These are phyloP conservation scores for Citrus sp. DNA, from an alignment of 345 rosid genomes.

Conservation along the genomic window DNA sequence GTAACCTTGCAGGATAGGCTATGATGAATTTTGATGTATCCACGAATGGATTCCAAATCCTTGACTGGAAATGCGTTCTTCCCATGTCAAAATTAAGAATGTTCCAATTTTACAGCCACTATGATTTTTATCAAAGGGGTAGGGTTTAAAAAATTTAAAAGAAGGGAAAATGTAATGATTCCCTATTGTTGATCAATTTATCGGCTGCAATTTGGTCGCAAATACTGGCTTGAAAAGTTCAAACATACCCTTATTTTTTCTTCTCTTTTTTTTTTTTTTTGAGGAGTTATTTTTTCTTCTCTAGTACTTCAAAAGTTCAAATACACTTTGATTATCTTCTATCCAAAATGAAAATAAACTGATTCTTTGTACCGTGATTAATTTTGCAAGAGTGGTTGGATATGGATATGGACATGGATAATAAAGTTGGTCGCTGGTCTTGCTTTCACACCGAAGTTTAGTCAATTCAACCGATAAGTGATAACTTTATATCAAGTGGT, in stretches of 20 bases:
- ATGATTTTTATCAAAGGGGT: too few relatives aligned
- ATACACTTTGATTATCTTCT: neutral
- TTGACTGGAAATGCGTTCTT: too few relatives aligned
- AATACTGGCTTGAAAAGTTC: neutral
- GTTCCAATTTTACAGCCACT: too few relatives aligned
- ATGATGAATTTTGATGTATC: too few relatives aligned
- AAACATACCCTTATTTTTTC: neutral
- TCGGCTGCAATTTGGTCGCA: neutral
- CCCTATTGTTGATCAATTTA: neutral
- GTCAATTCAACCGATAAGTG: conserved; percentile 3
- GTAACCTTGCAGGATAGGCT: too few relatives aligned
- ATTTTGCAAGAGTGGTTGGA: neutral
- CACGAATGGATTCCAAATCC: too few relatives aligned
- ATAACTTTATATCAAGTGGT: conserved; percentile 3
- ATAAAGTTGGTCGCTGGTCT: neutral
- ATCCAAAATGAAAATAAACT: neutral
- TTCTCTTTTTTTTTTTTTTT: too few relatives aligned
- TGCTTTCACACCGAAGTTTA: neutral
- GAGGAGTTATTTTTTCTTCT: neutral
- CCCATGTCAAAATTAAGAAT: too few relatives aligned
- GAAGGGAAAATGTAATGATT: neutral
- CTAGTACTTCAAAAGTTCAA: neutral
- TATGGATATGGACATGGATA: neutral
- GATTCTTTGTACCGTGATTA: conserved; percentile 2
- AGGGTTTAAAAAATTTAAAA: too few relatives aligned